Percentiles rank a stretch among this genome's conserved stretches.
Conservation (phyloP, 129 eudicot genomes). For the Oenanthe sinensis region DNA sequence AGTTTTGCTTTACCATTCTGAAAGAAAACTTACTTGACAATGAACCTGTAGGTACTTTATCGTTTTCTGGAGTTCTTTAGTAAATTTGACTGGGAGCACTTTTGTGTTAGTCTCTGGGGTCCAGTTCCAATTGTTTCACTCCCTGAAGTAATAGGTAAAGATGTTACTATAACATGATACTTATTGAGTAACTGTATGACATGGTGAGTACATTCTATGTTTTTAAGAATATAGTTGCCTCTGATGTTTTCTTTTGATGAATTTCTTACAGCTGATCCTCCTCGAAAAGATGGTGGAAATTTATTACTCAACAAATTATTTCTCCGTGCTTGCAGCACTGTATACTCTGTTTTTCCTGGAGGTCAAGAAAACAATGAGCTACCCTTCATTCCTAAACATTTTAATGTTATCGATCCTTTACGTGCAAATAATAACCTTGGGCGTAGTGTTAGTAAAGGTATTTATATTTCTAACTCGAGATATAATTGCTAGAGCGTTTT, state of each 20-base stretch:
- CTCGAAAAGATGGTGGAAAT: slow-evolving; percentile 23
- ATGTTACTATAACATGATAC: not conserved
- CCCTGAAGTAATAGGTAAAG: slow-evolving; percentile 23
- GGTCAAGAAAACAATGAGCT: slow-evolving; percentile 19
- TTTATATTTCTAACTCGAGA: not conserved
- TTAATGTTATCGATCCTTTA: slow-evolving; percentile 27
- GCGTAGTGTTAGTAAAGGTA: slow-evolving; percentile 33
- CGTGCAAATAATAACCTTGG: slow-evolving; percentile 27
- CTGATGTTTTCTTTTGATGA: not conserved
- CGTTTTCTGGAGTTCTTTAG: slow-evolving; percentile 30
- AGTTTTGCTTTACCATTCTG: not conserved
- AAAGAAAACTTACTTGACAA: not conserved
- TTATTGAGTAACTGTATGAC: not conserved
- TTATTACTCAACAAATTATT: slow-evolving; percentile 23
- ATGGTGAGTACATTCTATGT: not conserved
- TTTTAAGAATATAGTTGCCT: not conserved
- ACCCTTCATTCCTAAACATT: slow-evolving; percentile 21
- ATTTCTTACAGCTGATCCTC: slow-evolving; percentile 19
- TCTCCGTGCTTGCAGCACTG: slow-evolving; percentile 19
- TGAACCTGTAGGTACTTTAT: slow-evolving; percentile 19
- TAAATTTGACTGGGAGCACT: slow-evolving; percentile 34
- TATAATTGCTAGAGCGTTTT: not conserved
- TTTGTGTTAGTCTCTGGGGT: slow-evolving; percentile 31
- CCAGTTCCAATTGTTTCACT: slow-evolving; percentile 27
- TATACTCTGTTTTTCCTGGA: slow-evolving; percentile 17